phyloP scores from a whole-genome alignment of 2,329 filamentous ascomycete genomes.

The Penicillium sp. region DNA sequence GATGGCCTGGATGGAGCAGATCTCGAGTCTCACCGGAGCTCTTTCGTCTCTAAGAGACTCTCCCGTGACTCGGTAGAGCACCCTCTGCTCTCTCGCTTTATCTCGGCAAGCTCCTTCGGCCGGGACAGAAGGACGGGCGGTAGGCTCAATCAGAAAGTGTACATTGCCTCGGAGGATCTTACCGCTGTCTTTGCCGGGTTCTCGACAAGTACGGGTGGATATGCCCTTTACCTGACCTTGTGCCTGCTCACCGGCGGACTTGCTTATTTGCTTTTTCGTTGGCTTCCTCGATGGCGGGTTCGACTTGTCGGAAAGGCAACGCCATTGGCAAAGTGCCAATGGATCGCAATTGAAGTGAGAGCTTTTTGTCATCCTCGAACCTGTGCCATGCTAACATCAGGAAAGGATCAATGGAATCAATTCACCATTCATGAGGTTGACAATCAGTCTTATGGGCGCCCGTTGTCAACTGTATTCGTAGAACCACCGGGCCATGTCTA shows the following conservation, averaged over 20 bases:
- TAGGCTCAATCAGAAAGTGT: conserved; percentile 82
- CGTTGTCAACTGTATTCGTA: conserved; percentile 63
- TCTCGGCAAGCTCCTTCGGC: conserved; percentile 69
- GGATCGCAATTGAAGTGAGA: conserved; percentile 84
- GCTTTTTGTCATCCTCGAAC: not conserved
- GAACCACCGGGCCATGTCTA: conserved; percentile 57
- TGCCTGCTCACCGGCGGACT: conserved; percentile 75
- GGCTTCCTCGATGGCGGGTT: conserved; percentile 87
- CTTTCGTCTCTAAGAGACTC: conserved; percentile 36
- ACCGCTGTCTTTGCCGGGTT: conserved; percentile 94
- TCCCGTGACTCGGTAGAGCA: conserved; percentile 52
- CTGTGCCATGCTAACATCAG: conserved; percentile 27
- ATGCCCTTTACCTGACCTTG: conserved; percentile 66
- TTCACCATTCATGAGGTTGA: conserved; percentile 74
- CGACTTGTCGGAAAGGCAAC: conserved; percentile 69
- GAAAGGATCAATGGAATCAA: conserved; percentile 90
- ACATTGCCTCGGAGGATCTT: conserved; percentile 89
- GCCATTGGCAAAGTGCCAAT: conserved; percentile 73
- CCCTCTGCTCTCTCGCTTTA: conserved; percentile 69
- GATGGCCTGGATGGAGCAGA: conserved; percentile 43
- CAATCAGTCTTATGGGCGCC: conserved; percentile 59
- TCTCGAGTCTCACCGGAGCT: conserved; percentile 37
- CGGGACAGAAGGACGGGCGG: conserved; percentile 63
- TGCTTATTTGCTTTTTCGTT: conserved; percentile 81
- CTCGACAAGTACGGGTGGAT: conserved; percentile 71